These are phyloP conservation scores for Boletus coffeatus DNA, from an alignment of 1,284 basidiomycete genomes.

Conservation along the genomic window DNA sequence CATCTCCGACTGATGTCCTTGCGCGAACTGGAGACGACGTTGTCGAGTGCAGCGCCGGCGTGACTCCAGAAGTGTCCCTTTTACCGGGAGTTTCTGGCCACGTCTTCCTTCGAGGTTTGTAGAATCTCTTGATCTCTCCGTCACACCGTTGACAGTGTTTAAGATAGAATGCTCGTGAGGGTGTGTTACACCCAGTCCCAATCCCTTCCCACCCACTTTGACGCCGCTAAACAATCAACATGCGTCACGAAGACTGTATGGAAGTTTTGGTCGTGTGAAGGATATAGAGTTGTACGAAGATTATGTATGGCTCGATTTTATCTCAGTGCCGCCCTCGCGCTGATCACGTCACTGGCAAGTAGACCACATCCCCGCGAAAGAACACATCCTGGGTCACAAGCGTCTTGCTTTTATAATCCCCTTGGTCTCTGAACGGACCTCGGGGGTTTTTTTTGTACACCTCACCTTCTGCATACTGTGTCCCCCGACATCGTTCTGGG, in stretches of 20 bases:
- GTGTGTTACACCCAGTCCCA: constrained; percentile 56
- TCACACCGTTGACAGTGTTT: constrained; percentile 3
- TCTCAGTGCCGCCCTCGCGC: not conserved
- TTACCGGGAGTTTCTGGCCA: constrained; percentile 35
- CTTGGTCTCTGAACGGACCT: constrained; percentile 51
- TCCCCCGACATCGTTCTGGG: constrained; percentile 43
- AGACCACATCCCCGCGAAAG: constrained; percentile 56
- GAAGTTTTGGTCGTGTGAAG: constrained; percentile 79
- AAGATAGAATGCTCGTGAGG: constrained; percentile 84
- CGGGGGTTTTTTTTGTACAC: constrained; percentile 68
- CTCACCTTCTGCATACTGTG: constrained; percentile 74
- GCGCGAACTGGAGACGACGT: constrained; percentile 46
- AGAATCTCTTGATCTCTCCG: not conserved
- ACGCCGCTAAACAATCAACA: constrained; percentile 57
- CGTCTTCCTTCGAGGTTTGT: constrained; percentile 58
- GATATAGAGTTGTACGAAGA: constrained; percentile 75
- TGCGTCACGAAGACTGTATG: constrained; percentile 65
- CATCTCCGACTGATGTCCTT: constrained; percentile 54
- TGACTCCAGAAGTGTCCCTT: constrained; percentile 32
- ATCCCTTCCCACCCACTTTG: constrained; percentile 49
- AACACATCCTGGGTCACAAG: constrained; percentile 61
- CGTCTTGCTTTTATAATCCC: constrained; percentile 68
- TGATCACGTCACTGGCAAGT: constrained; percentile 12
- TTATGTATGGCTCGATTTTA: constrained; percentile 45
- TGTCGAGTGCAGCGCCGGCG: constrained; percentile 57